Base-by-base conservation (phyloP, 2,329 filamentous ascomycete species). In the Fusarium transvaalense region DNA sequence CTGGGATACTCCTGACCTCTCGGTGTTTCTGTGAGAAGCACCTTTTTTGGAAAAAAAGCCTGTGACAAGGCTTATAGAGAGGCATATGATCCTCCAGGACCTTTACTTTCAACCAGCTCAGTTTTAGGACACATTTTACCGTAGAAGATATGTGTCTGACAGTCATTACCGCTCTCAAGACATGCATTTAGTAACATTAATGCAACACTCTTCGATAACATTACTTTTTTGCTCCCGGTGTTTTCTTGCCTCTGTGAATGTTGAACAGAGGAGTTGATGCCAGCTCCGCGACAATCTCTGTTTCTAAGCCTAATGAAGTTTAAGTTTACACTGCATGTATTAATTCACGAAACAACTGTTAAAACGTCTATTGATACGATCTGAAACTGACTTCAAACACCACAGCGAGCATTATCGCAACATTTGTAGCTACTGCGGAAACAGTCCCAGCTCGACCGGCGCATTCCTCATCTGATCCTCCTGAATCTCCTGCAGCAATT, bases 1-100 rank as follows among this genome's bases (percentile, higher is more conserved):
- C 25, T 66, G 64, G 64, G 61, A 66, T 45, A 66, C 56, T 37
- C 58, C 64, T 57, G 47, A 51, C 34, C 47, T 51, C 32, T 51
- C 47, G 47, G 47, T 39, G 47, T 51, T 51, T 21, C 4, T 51
- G 47, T 51, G 32, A 35, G n/a, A 39, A 14, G 10, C 47, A 51
- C 47, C 47, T 51, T 51, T 50, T 51, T 51, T 7, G n/a, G 17
- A 14, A 19, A 21, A 14, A 19, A 43, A 38, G 54, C 58, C 35
- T 38, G 27, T 60, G 41, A 60, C 32, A 60, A 34, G 56, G 52
- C 52, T 46, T 47, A 35, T 35, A 35, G 19, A 51, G 56, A 57
- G 52, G 56, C 56, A 34, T 27, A 34, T 27, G 38, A 43, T 25
- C 23, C 56, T 60, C 32, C 29, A 25, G 50, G 29, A 57, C 27